Conservation (phyloP, 805 yeast genomes). For the Huiozyma naganishii region DNA sequence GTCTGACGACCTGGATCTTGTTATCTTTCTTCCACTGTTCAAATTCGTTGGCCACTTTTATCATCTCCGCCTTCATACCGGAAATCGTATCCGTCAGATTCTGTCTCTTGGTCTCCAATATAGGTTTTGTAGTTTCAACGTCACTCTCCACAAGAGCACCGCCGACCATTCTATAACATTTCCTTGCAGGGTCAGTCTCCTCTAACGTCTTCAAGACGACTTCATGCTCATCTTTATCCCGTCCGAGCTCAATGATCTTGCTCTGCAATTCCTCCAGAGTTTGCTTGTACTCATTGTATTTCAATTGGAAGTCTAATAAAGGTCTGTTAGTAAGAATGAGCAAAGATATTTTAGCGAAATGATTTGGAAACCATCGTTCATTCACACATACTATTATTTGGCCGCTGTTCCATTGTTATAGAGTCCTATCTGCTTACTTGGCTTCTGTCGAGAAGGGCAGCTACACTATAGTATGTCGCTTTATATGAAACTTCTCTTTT, state of each 20-base stretch:
- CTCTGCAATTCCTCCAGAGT: conserved; percentile 36
- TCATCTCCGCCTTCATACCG: conserved; percentile 22
- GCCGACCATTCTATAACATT: conserved; percentile 88
- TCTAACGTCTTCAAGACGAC: conserved; percentile 50
- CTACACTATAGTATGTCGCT: too few species aligned
- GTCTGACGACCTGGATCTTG: conserved; percentile 27
- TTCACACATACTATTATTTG: too few species aligned
- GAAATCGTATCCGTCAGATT: conserved; percentile 30
- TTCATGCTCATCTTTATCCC: conserved; percentile 38
- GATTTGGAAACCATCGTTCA: not conserved
- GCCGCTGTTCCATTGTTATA: too few species aligned
- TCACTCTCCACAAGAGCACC: conserved; percentile 80
- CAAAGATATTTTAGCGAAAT: not conserved
- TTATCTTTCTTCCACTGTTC: conserved; percentile 29
- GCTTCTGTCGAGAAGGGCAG: too few species aligned
- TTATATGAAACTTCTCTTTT: too few species aligned
- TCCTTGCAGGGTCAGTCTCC: conserved; percentile 47
- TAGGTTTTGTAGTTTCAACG: conserved; percentile 63
- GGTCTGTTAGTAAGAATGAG: conserved; percentile 3
- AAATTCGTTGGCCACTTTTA: conserved; percentile 22
- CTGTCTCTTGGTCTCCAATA: conserved; percentile 43
- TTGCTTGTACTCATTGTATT: conserved; percentile 42
- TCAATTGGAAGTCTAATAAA: conserved; percentile 32
- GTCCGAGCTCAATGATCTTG: conserved; percentile 38
- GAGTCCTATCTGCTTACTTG: too few species aligned